phyloP scores from a whole-genome alignment of 768 basidiomycete genomes.

The Rickenella mellea region DNA sequence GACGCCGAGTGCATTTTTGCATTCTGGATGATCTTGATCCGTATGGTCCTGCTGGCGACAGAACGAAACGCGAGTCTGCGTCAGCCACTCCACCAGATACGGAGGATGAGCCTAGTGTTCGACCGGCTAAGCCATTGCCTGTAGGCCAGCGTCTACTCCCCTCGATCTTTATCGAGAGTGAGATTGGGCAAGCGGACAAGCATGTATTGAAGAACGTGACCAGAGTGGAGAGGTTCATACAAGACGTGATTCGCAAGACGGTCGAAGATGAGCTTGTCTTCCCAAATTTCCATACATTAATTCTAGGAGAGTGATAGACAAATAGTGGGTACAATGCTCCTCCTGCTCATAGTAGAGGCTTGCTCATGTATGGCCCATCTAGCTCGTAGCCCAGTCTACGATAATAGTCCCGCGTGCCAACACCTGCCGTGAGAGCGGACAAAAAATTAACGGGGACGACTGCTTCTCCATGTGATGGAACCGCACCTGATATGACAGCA shows the following conservation, averaged over 20 bases:
- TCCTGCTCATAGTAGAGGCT: constrained; percentile 41
- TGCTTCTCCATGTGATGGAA: no score
- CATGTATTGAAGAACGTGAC: constrained; percentile 95
- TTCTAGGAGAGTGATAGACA: constrained; percentile 34
- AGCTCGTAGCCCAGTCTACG: constrained; percentile 87
- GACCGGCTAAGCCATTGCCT: constrained; percentile 58
- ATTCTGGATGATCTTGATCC: constrained; percentile 84
- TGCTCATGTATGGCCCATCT: constrained; percentile 98
- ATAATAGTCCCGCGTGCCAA: constrained; percentile 97
- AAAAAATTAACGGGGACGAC: no score
- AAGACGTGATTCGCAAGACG: constrained; percentile 91
- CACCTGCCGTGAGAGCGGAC: constrained; percentile 50
- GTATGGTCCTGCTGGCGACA: constrained; percentile 55
- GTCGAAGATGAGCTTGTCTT: constrained; percentile 94
- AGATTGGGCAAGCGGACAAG: constrained; percentile 92
- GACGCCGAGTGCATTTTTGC: constrained; percentile 76
- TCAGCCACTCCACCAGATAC: constrained; percentile 47
- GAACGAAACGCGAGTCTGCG: constrained; percentile 18
- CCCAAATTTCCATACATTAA: constrained; percentile 85
- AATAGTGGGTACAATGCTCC: neutral
- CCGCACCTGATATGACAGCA: constrained; percentile 92
- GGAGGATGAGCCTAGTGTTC: constrained; percentile 39
- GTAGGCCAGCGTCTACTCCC: constrained; percentile 80
- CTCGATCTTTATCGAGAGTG: constrained; percentile 86
- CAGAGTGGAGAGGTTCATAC: constrained; percentile 89